Evolutionary conservation across 2,329 filamentous ascomycete species (phyloP), one percentile per base, ranked within the genome.

Genomic region (Fusarium chaquense): DNA sequence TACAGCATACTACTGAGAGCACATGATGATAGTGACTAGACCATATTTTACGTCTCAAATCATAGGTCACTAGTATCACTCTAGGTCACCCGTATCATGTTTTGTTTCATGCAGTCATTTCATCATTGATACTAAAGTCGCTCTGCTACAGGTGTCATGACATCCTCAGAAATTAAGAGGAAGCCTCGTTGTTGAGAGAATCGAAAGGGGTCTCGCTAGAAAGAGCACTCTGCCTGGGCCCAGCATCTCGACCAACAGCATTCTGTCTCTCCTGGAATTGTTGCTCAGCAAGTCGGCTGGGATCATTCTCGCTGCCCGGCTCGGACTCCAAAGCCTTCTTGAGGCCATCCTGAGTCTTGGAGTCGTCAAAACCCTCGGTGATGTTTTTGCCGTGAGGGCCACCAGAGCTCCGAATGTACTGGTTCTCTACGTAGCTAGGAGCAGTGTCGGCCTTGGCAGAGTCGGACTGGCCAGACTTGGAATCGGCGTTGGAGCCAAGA

Each of bases 241-340:
- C 74, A 26, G 74, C 69, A 41, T 73, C 73, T n/a, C 74, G 53
- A 2, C 69, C 73, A 24, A 35, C 64, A 9, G 70, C 62, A 35
- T 63, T 71, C 51, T 74, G 69, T 18, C 67, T 70, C 46, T 71
- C 58, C 60, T 76, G 65, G 35, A 87, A 79, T 68, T 81, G 80
- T 41, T 77, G 67, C 75, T 85, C 84, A 6, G 84, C 84, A 40
- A 80, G 60, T 11, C 81, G 72, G 52, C 80, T 79, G 6, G 85
- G 85, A 69, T 87, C 85, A 60, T 84, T 76, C 71, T 81, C 77
- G 8, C 80, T 81, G 3, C 85, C 85, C 62, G 82, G 81, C 70
- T 85, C 81, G 6, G 80, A 70, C 55, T 78, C 74, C 64, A 84
- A 76, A 4, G 81, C 78, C 64, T 79, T 81, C 73, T 79, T 75